A percentile compares a stretch with the other conserved stretches of the same genome.
phyloP scores from a whole-genome alignment of 768 basidiomycete genomes.

The Podaxis sp. region DNA sequence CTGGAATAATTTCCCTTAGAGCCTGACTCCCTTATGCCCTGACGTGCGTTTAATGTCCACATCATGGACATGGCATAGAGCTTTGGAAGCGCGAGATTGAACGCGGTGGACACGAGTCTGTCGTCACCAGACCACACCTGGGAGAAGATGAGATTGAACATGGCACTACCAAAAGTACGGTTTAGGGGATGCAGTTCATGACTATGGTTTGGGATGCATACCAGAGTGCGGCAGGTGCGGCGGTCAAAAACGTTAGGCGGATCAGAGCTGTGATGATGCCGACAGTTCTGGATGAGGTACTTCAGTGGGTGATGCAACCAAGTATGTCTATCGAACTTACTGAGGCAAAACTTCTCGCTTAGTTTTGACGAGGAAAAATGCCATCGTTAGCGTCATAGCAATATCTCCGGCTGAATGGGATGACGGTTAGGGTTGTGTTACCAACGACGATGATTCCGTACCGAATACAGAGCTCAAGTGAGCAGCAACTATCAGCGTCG shows the following conservation, averaged over 20 bases:
- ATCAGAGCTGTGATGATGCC: conserved; percentile 29
- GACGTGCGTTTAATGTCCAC: conserved; percentile 36
- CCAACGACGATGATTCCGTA: background rate
- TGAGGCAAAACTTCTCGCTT: conserved; percentile 29
- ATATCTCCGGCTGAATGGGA: conserved; percentile 28
- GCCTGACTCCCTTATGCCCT: conserved; percentile 20
- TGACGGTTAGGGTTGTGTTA: background rate
- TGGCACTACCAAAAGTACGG: conserved; percentile 23
- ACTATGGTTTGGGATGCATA: conserved; percentile 12
- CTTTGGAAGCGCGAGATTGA: conserved; percentile 32
- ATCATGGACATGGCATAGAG: conserved; percentile 37
- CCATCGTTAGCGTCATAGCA: conserved; percentile 25
- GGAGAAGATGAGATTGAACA: conserved; percentile 35
- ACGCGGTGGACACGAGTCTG: conserved; percentile 27
- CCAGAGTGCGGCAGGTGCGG: conserved; percentile 34
- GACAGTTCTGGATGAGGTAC: conserved; percentile 21
- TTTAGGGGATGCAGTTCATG: background rate
- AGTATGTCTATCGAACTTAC: conserved; percentile 13
- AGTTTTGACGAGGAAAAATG: conserved; percentile 29
- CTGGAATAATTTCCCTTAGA: conserved; percentile 17
- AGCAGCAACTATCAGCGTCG: background rate
- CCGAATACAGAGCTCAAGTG: conserved; percentile 9
- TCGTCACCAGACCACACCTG: conserved; percentile 25
- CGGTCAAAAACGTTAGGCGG: conserved; percentile 31
- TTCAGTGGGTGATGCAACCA: background rate